Percentiles rank a stretch among this genome's conserved stretches.
phyloP scores from a whole-genome alignment of 2,329 filamentous ascomycete genomes.

The Cercospora janseana region DNA sequence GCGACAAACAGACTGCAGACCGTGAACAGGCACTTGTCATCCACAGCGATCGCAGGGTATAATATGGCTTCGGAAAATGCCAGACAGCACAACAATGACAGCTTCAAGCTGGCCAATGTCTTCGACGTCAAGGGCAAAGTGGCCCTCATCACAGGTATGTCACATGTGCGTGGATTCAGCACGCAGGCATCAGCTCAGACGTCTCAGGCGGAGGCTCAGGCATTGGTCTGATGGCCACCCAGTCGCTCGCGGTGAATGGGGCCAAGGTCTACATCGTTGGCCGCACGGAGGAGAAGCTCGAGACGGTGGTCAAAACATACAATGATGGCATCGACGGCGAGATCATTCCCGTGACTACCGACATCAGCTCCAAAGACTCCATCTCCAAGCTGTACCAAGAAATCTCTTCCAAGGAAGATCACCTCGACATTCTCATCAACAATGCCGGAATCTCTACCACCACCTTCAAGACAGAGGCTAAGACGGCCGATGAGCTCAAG shows the following conservation, averaged over 20 bases:
- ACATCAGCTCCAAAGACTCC: conserved; percentile 46
- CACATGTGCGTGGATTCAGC: not conserved
- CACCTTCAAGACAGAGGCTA: conserved; percentile 42
- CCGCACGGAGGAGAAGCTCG: conserved; percentile 49
- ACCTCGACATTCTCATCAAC: conserved; percentile 47
- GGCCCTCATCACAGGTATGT: conserved; percentile 41
- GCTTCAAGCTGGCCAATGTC: conserved; percentile 37
- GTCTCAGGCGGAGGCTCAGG: conserved; percentile 45
- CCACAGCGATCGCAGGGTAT: conserved; percentile 6
- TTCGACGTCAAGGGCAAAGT: conserved; percentile 43
- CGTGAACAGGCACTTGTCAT: conserved; percentile 19
- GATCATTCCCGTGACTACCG: conserved; percentile 48
- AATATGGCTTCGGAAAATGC: conserved; percentile 33
- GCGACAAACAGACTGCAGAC: conserved; percentile 3
- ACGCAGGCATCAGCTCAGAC: not conserved
- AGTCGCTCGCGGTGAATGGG: conserved; percentile 43
- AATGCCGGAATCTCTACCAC: conserved; percentile 48
- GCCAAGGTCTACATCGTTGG: conserved; percentile 51
- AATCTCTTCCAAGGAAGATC: conserved; percentile 46
- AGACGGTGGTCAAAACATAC: conserved; percentile 46
- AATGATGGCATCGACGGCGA: conserved; percentile 46
- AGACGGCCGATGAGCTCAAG: conserved; percentile 44
- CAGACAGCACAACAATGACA: conserved; percentile 36
- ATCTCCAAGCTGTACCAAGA: conserved; percentile 45
- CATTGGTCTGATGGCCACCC: conserved; percentile 50